phyloP scores from a whole-genome alignment of 768 basidiomycete species.

The Leccinum subtestaceum region DNA sequence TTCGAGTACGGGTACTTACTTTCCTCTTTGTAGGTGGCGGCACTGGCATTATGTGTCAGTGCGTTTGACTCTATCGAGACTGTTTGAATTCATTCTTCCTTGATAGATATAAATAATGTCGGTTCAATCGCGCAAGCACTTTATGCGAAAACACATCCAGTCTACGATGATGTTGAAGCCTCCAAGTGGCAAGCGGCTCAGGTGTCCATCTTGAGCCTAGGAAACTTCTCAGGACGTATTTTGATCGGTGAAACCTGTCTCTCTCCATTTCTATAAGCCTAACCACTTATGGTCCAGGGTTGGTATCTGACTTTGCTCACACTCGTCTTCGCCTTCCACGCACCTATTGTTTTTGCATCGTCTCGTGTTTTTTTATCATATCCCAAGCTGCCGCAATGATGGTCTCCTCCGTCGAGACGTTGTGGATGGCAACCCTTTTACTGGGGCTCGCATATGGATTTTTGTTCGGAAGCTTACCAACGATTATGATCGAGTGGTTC shows the following conservation, averaged over 20 bases:
- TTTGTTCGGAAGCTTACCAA: constrained; percentile 69
- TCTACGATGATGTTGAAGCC: constrained; percentile 64
- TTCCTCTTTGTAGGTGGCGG: constrained; percentile 51
- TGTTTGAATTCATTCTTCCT: constrained; percentile 1
- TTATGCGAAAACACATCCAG: constrained; percentile 54
- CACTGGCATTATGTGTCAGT: constrained; percentile 73
- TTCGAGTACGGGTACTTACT: background rate
- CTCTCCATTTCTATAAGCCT: background rate
- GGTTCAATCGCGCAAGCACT: constrained; percentile 72
- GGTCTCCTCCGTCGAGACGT: constrained; percentile 54
- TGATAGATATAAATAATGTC: constrained; percentile 80
- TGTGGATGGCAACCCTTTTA: constrained; percentile 52
- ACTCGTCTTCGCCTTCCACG: constrained; percentile 57
- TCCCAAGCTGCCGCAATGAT: constrained; percentile 63
- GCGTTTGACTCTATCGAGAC: background rate
- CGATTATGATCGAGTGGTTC: constrained; percentile 87
- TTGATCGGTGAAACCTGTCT: constrained; percentile 51
- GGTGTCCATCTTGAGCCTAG: constrained; percentile 78
- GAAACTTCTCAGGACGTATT: constrained; percentile 79
- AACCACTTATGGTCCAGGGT: constrained; percentile 39
- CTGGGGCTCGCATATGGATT: constrained; percentile 61
- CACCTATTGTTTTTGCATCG: constrained; percentile 65
- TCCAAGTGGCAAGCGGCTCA: constrained; percentile 79
- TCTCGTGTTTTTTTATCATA: constrained; percentile 63
- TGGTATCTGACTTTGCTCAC: constrained; percentile 64